A percentile compares a stretch with the other conserved stretches of the same genome.
phyloP scores from a whole-genome alignment of 2,329 filamentous ascomycete genomes.

The Neonectria coccinea region DNA sequence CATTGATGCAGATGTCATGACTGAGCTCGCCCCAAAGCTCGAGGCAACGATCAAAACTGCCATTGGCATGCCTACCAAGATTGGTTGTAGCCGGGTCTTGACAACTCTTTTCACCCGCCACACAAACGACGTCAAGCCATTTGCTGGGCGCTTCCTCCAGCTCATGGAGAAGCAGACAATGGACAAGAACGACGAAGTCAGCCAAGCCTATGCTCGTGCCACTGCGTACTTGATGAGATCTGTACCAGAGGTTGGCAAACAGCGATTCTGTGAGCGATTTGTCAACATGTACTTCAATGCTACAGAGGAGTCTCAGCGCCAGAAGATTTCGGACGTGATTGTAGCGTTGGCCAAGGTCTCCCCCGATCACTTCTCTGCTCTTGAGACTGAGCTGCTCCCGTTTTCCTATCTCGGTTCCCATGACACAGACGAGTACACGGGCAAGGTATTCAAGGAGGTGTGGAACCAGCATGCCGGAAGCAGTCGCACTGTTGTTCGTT shows the following conservation, averaged over 20 bases:
- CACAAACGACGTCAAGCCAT: constrained; percentile 77
- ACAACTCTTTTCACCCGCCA: constrained; percentile 87
- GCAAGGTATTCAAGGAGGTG: constrained; percentile 82
- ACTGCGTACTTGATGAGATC: constrained; percentile 84
- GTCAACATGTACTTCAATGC: constrained; percentile 83
- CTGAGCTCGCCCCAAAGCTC: constrained; percentile 76
- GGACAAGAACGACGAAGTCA: constrained; percentile 94
- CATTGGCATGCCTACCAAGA: constrained; percentile 92
- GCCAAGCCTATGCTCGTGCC: constrained; percentile 86
- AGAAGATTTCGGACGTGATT: constrained; percentile 85
- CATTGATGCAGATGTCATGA: constrained; percentile 83
- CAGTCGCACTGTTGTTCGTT: constrained; percentile 82
- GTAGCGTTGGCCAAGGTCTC: constrained; percentile 87
- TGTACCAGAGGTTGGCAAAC: constrained; percentile 61
- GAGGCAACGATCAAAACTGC: constrained; percentile 85
- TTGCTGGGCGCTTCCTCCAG: constrained; percentile 81
- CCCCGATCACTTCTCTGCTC: constrained; percentile 84
- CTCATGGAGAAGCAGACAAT: constrained; percentile 84
- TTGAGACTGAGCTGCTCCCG: constrained; percentile 81
- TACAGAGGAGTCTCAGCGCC: constrained; percentile 80
- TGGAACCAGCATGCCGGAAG: constrained; percentile 95
- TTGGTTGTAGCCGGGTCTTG: constrained; percentile 87
- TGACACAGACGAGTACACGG: constrained; percentile 83
- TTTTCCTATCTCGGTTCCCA: constrained; percentile 91
- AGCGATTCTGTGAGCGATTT: constrained; percentile 64